phyloP scores from a whole-genome alignment of 306 rosid genomes.

The Castanospermum australe region DNA sequence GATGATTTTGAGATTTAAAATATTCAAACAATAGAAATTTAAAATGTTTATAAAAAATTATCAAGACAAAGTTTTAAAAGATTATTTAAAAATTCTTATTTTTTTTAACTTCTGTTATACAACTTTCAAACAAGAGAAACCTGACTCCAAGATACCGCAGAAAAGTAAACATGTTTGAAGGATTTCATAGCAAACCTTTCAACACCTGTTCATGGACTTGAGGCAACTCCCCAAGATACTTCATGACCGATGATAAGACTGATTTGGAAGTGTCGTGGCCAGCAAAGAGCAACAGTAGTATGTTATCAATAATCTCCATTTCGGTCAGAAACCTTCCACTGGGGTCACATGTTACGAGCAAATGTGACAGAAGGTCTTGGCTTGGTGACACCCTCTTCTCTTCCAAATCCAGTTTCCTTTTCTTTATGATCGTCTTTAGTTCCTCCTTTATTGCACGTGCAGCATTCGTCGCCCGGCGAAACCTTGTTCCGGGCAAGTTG shows the following conservation, averaged over 20 bases:
- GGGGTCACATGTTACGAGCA: constrained; percentile 40
- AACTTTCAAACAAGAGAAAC: too few relatives aligned
- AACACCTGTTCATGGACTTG: constrained; percentile 45
- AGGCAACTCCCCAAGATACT: constrained; percentile 49
- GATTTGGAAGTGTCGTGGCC: constrained; percentile 51
- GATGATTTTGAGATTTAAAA: too few relatives aligned
- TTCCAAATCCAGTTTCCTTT: constrained; percentile 41
- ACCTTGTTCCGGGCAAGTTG: constrained; percentile 49
- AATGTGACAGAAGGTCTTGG: constrained; percentile 44
- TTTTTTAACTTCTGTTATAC: too few relatives aligned
- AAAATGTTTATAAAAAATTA: too few relatives aligned
- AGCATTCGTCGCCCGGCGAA: constrained; percentile 35
- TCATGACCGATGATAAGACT: constrained; percentile 38
- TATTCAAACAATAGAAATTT: too few relatives aligned
- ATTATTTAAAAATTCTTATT: too few relatives aligned
- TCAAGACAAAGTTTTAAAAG: too few relatives aligned
- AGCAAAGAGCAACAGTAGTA: constrained; percentile 43
- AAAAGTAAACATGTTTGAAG: not conserved
- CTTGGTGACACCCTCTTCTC: constrained; percentile 35
- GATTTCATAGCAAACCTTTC: constrained; percentile 27
- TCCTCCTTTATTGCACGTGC: constrained; percentile 31
- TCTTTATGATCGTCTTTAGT: constrained; percentile 27
- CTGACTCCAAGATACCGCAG: too few relatives aligned
- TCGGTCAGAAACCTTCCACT: constrained; percentile 42
- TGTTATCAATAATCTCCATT: constrained; percentile 45